Evolutionary conservation across 257 asterid genomes (phyloP).

Genomic region (Buddleja alternifolia): DNA sequence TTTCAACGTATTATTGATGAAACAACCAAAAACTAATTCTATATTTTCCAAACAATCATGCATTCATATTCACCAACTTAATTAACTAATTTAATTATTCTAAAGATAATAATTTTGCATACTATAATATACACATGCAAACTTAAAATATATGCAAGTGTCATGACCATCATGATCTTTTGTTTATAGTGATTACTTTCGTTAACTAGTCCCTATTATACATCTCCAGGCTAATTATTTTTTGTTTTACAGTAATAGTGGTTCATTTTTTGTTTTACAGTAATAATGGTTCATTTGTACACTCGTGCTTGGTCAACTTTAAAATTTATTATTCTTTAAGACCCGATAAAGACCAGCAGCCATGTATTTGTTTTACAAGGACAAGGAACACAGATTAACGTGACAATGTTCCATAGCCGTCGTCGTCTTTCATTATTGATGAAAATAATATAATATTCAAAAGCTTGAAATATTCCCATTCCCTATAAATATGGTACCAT

Average conservation of each 20-base stretch:
- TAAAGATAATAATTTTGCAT: background rate
- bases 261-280: too few species aligned
- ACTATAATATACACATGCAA: background rate
- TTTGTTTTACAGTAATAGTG: background rate
- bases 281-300: background rate
- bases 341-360: background rate
- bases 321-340: background rate
- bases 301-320: background rate
- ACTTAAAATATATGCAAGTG: background rate
- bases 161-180: background rate
- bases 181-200: background rate
- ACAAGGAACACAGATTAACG: constrained; percentile 1
- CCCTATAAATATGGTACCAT: constrained; percentile 39
- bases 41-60: background rate
- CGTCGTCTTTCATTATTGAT: constrained; percentile 4
- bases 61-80: constrained; percentile 20
- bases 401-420: constrained; percentile 10
- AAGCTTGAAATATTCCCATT: constrained; percentile 25
- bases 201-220: background rate
- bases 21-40: background rate
- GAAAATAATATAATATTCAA: background rate
- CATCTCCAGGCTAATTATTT: background rate
- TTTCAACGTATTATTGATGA: background rate
- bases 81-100: background rate
- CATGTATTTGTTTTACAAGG: background rate